A percentile compares a stretch with the other conserved stretches of the same genome.
Conservation (phyloP, 805 yeast species). For the Cephaloascus albidus region DNA sequence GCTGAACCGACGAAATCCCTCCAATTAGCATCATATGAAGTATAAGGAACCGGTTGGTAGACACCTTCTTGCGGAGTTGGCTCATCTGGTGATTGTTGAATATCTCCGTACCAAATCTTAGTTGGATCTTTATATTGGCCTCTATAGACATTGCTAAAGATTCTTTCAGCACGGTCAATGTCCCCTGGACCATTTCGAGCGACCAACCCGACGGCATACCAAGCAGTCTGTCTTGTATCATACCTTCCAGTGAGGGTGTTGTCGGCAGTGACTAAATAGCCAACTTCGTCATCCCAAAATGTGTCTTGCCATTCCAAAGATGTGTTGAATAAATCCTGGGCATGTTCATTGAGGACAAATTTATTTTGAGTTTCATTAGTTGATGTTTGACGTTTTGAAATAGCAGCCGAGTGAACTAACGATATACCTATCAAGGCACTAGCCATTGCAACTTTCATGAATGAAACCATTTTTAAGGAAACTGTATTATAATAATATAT, state of each 20-base stretch:
- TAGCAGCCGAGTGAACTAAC: no score
- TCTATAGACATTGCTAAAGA: conserved; percentile 2
- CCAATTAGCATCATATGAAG: conserved; percentile 5
- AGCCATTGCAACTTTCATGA: no score
- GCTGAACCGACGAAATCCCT: conserved; percentile 7
- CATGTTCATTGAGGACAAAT: conserved; percentile 1
- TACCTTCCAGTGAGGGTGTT: conserved; percentile 5
- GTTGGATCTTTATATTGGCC: conserved; percentile 7
- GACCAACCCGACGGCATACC: conserved; percentile 6
- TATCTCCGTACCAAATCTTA: conserved; percentile 6
- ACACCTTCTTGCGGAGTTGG: conserved; percentile 7
- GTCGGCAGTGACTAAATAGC: conserved; percentile 5
- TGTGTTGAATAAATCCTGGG: conserved; percentile 5
- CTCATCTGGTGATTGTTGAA: conserved; percentile 6
- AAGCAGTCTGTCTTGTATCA: conserved; percentile 5
- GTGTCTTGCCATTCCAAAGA: conserved; percentile 5
- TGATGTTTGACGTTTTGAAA: no score
- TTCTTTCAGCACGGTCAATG: conserved; percentile 3
- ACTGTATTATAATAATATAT: no score
- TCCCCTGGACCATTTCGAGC: conserved; percentile 6
- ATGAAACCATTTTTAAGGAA: no score
- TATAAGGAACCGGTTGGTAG: conserved; percentile 3
- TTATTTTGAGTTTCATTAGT: no score
- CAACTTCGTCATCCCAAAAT: conserved; percentile 4
- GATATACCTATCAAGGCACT: no score